These are phyloP conservation scores for Heteromeles arbutifolia DNA, from an alignment of 306 rosid species.

Conservation along the genomic window DNA sequence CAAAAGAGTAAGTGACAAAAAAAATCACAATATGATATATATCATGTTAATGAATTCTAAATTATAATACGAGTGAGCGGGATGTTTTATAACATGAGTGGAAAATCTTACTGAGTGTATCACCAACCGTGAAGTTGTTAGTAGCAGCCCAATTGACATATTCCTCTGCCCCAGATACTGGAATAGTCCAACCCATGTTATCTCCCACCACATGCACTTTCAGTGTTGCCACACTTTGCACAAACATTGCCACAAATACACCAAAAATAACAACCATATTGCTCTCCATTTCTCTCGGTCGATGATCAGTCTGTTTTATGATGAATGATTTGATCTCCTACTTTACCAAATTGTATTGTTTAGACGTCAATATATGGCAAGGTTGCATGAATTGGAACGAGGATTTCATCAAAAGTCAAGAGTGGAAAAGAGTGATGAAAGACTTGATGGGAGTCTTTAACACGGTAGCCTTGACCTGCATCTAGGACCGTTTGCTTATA, in stretches of 20 bases:
- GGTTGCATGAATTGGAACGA: too few relatives aligned
- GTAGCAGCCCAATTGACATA: conserved; percentile 30
- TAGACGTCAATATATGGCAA: background rate
- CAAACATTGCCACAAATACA: conserved; percentile 7
- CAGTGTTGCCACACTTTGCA: conserved; percentile 12
- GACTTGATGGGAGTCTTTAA: too few relatives aligned
- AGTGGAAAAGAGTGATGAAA: too few relatives aligned
- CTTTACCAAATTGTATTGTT: background rate
- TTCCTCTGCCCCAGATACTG: background rate
- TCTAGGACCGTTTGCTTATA: too few relatives aligned
- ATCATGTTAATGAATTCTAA: too few relatives aligned
- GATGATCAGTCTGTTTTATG: too few relatives aligned
- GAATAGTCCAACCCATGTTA: conserved; percentile 22
- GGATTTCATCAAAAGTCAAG: too few relatives aligned
- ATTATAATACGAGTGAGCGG: too few relatives aligned
- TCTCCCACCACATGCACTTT: conserved; percentile 37
- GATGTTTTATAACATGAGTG: background rate
- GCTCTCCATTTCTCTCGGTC: background rate
- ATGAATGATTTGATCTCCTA: too few relatives aligned
- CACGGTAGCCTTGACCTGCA: too few relatives aligned
- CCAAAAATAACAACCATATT: background rate
- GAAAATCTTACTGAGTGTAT: conserved; percentile 14
- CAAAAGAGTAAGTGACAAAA: too few relatives aligned
- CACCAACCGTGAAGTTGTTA: conserved; percentile 20
- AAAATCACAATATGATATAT: too few relatives aligned